A percentile compares a stretch with the other conserved stretches of the same genome.
phyloP scores from a whole-genome alignment of 2,329 filamentous ascomycete genomes.

The Xylariaceae sp. region DNA sequence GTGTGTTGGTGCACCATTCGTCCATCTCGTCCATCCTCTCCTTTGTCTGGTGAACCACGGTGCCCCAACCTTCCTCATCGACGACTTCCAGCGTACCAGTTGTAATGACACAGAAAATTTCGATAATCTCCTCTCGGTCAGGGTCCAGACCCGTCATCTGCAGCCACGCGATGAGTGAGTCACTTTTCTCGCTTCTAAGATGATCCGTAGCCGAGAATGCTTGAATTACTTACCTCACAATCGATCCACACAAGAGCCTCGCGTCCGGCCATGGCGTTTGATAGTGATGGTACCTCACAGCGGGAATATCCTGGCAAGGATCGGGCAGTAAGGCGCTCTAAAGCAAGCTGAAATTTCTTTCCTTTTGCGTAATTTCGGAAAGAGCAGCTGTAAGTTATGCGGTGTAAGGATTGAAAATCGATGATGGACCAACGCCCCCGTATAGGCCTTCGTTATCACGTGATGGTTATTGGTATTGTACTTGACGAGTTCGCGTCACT shows the following conservation, averaged over 20 bases:
- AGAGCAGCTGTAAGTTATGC: too few species aligned
- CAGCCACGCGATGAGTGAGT: not conserved
- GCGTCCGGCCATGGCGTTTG: slow-evolving; percentile 11
- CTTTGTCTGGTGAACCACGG: slow-evolving; percentile 69
- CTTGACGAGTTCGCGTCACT: too few species aligned
- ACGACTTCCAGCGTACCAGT: slow-evolving; percentile 72
- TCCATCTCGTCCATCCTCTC: slow-evolving; percentile 74
- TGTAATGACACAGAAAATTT: slow-evolving; percentile 90
- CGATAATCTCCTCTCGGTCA: slow-evolving; percentile 78
- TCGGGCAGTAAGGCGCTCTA: too few species aligned
- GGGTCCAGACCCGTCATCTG: slow-evolving; percentile 90
- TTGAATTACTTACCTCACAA: slow-evolving; percentile 42
- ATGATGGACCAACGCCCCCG: too few species aligned
- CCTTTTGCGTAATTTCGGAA: too few species aligned
- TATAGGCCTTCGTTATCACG: too few species aligned
- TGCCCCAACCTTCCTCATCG: slow-evolving; percentile 74
- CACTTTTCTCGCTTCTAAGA: not conserved
- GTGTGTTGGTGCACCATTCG: slow-evolving; percentile 81
- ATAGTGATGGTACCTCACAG: too few species aligned
- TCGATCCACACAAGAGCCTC: slow-evolving; percentile 24
- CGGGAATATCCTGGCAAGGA: too few species aligned
- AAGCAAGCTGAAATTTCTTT: too few species aligned
- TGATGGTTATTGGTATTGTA: too few species aligned
- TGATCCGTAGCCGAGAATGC: not conserved
- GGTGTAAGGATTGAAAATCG: too few species aligned